Percentiles rank a stretch among this genome's conserved stretches.
Evolutionary conservation across 78 protist genomes (phyloP).

Genomic region (Dictyostelium intermedium): DNA sequence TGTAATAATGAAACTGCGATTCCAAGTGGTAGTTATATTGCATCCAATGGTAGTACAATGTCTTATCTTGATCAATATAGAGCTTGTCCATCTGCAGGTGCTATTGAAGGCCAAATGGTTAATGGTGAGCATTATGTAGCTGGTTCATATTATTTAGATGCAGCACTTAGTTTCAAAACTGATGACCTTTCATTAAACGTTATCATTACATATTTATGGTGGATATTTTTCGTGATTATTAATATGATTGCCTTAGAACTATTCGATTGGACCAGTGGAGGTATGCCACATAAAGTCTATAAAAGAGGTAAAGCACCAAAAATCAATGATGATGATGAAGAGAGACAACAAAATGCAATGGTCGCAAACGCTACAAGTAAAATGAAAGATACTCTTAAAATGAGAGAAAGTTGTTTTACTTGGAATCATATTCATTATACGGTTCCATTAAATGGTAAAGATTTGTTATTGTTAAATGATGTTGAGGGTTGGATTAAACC

Average conservation of each 20-base stretch:
- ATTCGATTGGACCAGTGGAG: constrained; percentile 34
- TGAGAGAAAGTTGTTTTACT: constrained; percentile 38
- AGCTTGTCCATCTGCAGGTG: constrained; percentile 28
- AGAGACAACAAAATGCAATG: constrained; percentile 6
- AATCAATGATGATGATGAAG: constrained; percentile 35
- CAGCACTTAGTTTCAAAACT: not conserved
- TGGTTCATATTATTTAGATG: not conserved
- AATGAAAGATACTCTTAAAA: constrained; percentile 5
- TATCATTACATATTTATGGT: not conserved
- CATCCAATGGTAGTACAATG: not conserved
- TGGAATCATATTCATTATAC: constrained; percentile 46
- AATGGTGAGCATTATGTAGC: constrained; percentile 8
- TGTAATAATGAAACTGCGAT: constrained; percentile 23
- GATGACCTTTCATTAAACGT: constrained; percentile 12
- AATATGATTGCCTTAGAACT: constrained; percentile 44
- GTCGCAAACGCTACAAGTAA: constrained; percentile 53
- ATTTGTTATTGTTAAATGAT: constrained; percentile 64
- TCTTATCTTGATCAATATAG: not conserved
- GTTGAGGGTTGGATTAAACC: constrained; percentile 85
- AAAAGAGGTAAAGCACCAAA: constrained; percentile 74
- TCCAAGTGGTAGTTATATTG: constrained; percentile 37
- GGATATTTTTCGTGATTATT: constrained; percentile 5
- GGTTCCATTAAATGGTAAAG: not conserved
- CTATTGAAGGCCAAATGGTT: not conserved
- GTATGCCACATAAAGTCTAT: constrained; percentile 57